Conservation (phyloP, 129 eudicot genomes). For the Arctium lappa region DNA sequence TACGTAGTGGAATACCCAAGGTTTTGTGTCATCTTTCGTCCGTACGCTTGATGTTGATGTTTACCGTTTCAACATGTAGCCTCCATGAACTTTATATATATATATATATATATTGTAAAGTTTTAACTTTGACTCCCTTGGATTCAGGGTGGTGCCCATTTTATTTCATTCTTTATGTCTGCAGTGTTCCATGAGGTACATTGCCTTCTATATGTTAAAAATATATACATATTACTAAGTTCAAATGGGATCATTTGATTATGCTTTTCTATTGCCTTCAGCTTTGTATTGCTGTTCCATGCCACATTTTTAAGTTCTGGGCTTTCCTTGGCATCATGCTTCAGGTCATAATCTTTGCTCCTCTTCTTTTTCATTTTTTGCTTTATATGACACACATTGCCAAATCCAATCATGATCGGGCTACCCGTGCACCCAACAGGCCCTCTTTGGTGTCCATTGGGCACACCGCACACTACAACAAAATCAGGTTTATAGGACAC, state of each 20-base stretch:
- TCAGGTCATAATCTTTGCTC: constrained; percentile 43
- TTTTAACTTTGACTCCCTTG: constrained; percentile 1
- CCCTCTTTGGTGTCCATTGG: not conserved
- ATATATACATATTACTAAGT: not conserved
- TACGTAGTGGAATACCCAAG: constrained; percentile 81
- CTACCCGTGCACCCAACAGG: not conserved
- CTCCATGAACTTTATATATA: not conserved
- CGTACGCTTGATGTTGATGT: not conserved
- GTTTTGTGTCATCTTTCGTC: constrained; percentile 25
- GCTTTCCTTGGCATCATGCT: constrained; percentile 70
- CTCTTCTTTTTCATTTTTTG: not conserved
- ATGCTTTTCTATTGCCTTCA: constrained; percentile 18
- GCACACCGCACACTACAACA: not conserved
- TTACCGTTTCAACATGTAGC: not conserved
- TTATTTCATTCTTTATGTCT: constrained; percentile 67
- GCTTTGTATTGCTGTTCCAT: constrained; percentile 75
- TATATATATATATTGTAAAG: not conserved
- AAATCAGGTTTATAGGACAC: not conserved
- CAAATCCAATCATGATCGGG: not conserved
- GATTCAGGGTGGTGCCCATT: constrained; percentile 58
- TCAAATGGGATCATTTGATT: not conserved
- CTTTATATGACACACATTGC: not conserved
- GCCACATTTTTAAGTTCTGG: constrained; percentile 71
- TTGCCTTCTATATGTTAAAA: not conserved
- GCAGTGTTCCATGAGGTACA: constrained; percentile 81